Evolutionary conservation across 331 rosid genomes (phyloP).

Genomic region (Ulmus americana): DNA sequence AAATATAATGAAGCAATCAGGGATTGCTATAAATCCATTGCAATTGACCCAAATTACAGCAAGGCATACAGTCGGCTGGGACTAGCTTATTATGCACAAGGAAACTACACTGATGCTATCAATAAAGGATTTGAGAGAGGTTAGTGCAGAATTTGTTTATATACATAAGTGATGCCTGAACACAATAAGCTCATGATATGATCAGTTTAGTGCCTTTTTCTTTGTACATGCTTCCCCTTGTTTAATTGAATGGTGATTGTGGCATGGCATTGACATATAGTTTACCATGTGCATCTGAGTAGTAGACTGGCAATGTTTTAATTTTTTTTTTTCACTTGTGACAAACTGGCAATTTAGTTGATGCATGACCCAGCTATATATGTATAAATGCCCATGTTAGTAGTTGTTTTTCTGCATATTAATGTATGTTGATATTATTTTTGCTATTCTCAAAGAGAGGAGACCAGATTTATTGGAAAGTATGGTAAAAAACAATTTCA

Average conservation of each 20-base stretch:
- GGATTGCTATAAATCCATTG: conserved; percentile 70
- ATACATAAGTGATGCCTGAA: background rate
- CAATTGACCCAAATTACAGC: conserved; percentile 74
- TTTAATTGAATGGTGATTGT: background rate
- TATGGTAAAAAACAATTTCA: conserved; percentile 4
- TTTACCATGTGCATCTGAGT: background rate
- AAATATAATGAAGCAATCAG: conserved; percentile 66
- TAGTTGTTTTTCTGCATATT: background rate
- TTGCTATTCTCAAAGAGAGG: background rate
- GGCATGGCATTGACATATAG: background rate
- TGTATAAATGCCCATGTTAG: background rate
- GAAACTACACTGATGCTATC: conserved; percentile 76
- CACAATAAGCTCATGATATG: background rate
- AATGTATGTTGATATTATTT: too few relatives aligned
- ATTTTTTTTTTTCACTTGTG: background rate
- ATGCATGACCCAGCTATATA: background rate
- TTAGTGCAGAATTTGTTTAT: conserved; percentile 26
- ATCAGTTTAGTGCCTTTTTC: background rate
- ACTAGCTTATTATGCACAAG: conserved; percentile 68
- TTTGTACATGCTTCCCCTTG: background rate
- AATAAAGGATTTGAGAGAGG: conserved; percentile 71
- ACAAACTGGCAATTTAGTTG: background rate
- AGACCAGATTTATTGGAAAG: background rate
- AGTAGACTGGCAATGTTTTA: too few relatives aligned
- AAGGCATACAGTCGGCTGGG: conserved; percentile 96